Percentiles rank a stretch among this genome's conserved stretches.
phyloP scores from a whole-genome alignment of 345 rosid genomes.

The Reutealis trisperma region DNA sequence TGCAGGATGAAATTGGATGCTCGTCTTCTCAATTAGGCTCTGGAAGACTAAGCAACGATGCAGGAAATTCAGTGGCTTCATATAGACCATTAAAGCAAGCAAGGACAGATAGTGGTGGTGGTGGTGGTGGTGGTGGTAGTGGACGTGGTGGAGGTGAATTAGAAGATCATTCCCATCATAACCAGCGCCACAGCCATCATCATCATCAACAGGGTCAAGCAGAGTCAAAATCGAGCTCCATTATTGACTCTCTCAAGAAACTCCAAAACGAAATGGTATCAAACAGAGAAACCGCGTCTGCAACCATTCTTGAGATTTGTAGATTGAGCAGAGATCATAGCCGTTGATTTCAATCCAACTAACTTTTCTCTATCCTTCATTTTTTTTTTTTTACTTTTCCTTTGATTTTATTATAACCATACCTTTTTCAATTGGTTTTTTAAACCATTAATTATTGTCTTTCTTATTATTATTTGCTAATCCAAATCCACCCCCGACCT shows the following conservation, averaged over 20 bases:
- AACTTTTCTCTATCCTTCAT: background rate
- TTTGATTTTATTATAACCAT: constrained; percentile 11
- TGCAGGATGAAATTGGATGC: constrained; percentile 59
- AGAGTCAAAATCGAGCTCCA: constrained; percentile 43
- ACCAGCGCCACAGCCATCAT: background rate
- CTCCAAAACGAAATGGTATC: constrained; percentile 32
- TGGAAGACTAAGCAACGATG: constrained; percentile 21
- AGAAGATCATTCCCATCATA: background rate
- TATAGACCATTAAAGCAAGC: constrained; percentile 40
- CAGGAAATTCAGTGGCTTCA: constrained; percentile 21
- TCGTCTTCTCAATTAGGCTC: constrained; percentile 37
- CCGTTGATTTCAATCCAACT: constrained; percentile 25
- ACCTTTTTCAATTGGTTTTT: background rate
- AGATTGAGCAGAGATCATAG: constrained; percentile 39
- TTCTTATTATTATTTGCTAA: background rate
- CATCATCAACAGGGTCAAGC: background rate
- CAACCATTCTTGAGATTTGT: constrained; percentile 31
- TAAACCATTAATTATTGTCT: background rate
- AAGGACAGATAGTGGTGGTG: constrained; percentile 27
- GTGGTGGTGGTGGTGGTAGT: background rate
- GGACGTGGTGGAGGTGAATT: background rate
- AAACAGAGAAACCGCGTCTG: constrained; percentile 33
- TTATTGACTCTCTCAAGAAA: constrained; percentile 32
- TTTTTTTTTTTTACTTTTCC: background rate
- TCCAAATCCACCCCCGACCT: background rate